phyloP scores from a whole-genome alignment of 2,329 filamentous ascomycete species.

The Amylocarpus encephaloides region DNA sequence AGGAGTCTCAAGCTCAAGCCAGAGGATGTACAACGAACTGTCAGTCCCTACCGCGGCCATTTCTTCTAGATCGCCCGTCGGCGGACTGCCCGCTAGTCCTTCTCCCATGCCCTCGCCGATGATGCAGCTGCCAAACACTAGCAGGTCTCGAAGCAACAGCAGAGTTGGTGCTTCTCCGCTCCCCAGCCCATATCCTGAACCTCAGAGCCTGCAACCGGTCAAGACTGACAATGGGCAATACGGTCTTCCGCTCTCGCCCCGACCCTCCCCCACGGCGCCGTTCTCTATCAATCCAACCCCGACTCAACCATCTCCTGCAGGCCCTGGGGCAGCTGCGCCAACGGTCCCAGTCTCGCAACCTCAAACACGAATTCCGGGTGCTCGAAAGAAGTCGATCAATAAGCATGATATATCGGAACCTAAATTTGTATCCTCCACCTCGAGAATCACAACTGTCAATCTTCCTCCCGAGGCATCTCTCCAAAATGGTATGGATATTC shows the following conservation, averaged over 20 bases:
- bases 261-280: conserved; percentile 28
- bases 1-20: conserved; percentile 18
- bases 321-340: conserved; percentile 20
- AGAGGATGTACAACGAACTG: conserved; percentile 21
- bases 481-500: conserved; percentile 21
- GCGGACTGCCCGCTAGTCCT: conserved; percentile 14
- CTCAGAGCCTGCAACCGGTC: conserved; percentile 19
- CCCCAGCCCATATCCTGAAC: conserved; percentile 23
- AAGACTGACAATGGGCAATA: conserved; percentile 20
- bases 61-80: conserved; percentile 20
- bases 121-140: conserved; percentile 5
- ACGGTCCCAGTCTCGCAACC: conserved; percentile 16
- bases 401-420: conserved; percentile 32
- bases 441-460: conserved; percentile 28
- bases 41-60: conserved; percentile 21
- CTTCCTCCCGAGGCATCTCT: conserved; percentile 28
- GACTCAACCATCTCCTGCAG: conserved; percentile 18
- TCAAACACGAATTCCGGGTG: conserved; percentile 10
- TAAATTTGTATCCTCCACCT: conserved; percentile 30
- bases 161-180: conserved; percentile 13
- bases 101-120: conserved; percentile 27
- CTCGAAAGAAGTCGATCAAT: conserved; percentile 29
- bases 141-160: conserved; percentile 27
- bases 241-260: conserved; percentile 23
- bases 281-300: conserved; percentile 29